Conservation (phyloP, 163 green algal genomes). For the Prototheca stagnorum region DNA sequence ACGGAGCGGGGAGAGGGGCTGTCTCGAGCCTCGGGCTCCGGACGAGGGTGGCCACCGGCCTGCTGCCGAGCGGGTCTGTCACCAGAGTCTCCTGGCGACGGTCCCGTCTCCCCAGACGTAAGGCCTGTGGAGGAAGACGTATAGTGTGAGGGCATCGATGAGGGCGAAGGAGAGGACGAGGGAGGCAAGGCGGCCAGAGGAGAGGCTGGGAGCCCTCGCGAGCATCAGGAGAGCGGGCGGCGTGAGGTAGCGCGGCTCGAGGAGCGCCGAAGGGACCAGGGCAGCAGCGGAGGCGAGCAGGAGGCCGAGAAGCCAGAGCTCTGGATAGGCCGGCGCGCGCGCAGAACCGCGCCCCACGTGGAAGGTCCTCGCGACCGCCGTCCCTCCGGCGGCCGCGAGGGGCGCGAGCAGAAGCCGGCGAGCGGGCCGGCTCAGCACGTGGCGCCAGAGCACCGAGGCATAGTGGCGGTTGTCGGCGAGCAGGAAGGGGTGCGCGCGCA, state of each 20-base stretch:
- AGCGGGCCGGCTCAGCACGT: constrained; percentile 18
- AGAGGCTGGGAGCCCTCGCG: constrained; percentile 32
- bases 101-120: constrained; percentile 51
- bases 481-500: constrained; percentile 74
- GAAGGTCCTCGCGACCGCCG: no score
- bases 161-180: constrained; percentile 12
- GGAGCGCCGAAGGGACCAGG: constrained; percentile 14
- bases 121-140: constrained; percentile 38
- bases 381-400: no score
- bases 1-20: no score
- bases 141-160: constrained; percentile 36
- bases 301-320: constrained; percentile 29
- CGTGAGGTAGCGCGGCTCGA: constrained; percentile 55
- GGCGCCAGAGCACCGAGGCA: constrained; percentile 78
- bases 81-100: constrained; percentile 72
- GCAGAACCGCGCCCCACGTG: no score
- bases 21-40: no score
- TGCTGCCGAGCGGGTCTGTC: no score
- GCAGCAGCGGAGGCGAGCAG: constrained; percentile 1
- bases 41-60: no score
- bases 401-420: constrained; percentile 11
- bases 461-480: constrained; percentile 91
- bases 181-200: background rate
- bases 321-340: background rate
- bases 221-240: constrained; percentile 30